Evolutionary conservation across 306 rosid species (phyloP), one percentile per base, ranked within the genome.

Genomic region (Glycyrrhiza uralensis): DNA sequence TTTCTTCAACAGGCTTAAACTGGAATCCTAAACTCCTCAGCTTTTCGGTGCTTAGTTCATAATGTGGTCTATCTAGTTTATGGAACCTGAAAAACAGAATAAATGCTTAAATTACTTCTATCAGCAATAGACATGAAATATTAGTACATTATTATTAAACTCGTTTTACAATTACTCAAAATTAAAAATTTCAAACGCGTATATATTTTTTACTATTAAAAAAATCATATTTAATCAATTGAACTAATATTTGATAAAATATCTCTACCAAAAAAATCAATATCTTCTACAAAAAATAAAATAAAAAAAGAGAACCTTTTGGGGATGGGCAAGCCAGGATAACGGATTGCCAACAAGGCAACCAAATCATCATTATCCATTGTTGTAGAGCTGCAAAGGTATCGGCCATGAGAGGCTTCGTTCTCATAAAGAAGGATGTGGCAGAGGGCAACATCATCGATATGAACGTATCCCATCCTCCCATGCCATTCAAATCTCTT

Each of bases 401-500:
- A 89, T 72, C 97, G 66, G 1, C 98, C 97, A n/a, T 52, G 54
- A 35, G 91, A 85, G 1, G 57, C 57, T 71, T 82, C 61, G 3
- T 81, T 22, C 78, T 94, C 91, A 24, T 75, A 94, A 67, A 88
- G 81, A 39, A 87, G 85, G 50, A 94, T 87, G 69, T 86, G 96
- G 20, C 81, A 76, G 22, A 77, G 85, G 0, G 92, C 94, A 58
- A 80, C 97, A 81, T 94, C 98, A 57, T 94, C 95, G 1, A 93
- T 87, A 65, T 88, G 90, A 61, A 88, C 88, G 23, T 90, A 93
- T 54, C 97, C 98, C 91, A 93, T 84, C 39, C 96, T 88, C 83
- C 98, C 96, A 76, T 79, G 93, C 68, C 68, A 47, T 35, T 82
- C 71, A 66, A 93, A 90, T 69, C 47, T 78, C 82, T 85, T 80